Base-by-base conservation (phyloP, 805 yeast genomes). In the Lipomyces starkeyi region DNA sequence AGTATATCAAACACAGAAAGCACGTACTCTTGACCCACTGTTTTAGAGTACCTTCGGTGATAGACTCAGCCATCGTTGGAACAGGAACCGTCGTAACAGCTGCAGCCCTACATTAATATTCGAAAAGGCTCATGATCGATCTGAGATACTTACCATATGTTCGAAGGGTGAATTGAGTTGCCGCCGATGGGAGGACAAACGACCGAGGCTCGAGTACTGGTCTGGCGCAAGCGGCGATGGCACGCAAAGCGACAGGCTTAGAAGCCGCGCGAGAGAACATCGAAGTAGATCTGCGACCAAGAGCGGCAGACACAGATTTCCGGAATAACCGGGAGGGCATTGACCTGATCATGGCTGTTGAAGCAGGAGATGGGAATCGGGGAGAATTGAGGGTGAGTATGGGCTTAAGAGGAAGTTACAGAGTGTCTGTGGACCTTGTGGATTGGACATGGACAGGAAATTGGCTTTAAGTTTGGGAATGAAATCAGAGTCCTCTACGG, bases 1-100 rank as follows among this genome's bases (percentile, higher is more conserved):
- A 29, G 32, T 29, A 29, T 29, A 29, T 29, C 32, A 11, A 11
- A 35, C 40, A 2, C 7, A 22, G 29, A 14, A 22, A n/a, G 4
- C 7, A 66, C 71, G 17, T 64, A 71, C 75, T 67, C 77, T 81
- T 81, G 62, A 78, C 77, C 77, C 81, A 81, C 67, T 85, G 86
- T 70, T 91, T 83, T 73, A 95, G 85, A 61, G 98, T 91, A 78
- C 99, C 99, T 81, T 95, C 99, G 55, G 97, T 91, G 77, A 95
- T 89, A 61, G 98, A 93, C 82, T 95, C 99, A 57, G 99, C 98
- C 98, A 95, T 93, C 73, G 91, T 96, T 60, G 99, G 99, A 27
- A 95, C 98, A 80, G 93, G 91, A 63, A 94, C 97, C 60, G 76
- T 75, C 66, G 79, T 78, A 67, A 67, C 56, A 37, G 73, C 74